A percentile compares a stretch with the other conserved stretches of the same genome.
Evolutionary conservation across 805 yeast species (phyloP).

Genomic region (Candida nonsorbophila): DNA sequence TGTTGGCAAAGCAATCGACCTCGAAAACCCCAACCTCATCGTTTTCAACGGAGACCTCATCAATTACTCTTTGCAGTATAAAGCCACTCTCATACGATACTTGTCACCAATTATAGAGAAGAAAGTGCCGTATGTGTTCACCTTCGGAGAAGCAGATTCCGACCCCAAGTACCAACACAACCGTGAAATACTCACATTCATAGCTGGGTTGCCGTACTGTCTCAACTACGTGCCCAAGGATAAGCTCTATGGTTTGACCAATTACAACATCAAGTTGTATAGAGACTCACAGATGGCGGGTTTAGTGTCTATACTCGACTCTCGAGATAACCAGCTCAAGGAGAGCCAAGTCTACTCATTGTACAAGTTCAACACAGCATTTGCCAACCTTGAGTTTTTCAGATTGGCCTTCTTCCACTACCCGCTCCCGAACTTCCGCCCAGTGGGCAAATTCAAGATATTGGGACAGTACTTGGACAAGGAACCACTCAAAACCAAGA

Average conservation of each 20-base stretch:
- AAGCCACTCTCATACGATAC: background rate
- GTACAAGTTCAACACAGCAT: constrained; percentile 18
- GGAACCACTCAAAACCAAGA: constrained; percentile 23
- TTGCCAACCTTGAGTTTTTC: constrained; percentile 6
- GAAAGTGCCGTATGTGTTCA: constrained; percentile 26
- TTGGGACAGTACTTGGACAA: constrained; percentile 36
- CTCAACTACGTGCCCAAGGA: constrained; percentile 18
- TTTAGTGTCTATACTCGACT: constrained; percentile 28
- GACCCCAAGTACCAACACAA: constrained; percentile 4
- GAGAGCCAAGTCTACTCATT: constrained; percentile 29
- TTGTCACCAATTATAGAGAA: background rate
- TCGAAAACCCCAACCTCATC: constrained; percentile 28
- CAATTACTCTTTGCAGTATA: constrained; percentile 16
- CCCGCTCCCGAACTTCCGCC: constrained; percentile 39
- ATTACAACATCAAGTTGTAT: constrained; percentile 25
- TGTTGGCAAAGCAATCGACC: constrained; percentile 16
- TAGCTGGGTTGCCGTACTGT: constrained; percentile 32
- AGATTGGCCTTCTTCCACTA: constrained; percentile 34
- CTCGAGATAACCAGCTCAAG: constrained; percentile 20
- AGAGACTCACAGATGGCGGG: constrained; percentile 12
- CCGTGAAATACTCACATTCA: constrained; percentile 17
- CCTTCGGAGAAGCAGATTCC: constrained; percentile 35
- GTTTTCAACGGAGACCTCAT: constrained; percentile 38
- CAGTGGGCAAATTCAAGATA: constrained; percentile 30
- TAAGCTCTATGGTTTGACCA: constrained; percentile 30